Evolutionary conservation across 306 rosid genomes (phyloP), one percentile per base, ranked within the genome.

Genomic region (Datisca glomerata): DNA sequence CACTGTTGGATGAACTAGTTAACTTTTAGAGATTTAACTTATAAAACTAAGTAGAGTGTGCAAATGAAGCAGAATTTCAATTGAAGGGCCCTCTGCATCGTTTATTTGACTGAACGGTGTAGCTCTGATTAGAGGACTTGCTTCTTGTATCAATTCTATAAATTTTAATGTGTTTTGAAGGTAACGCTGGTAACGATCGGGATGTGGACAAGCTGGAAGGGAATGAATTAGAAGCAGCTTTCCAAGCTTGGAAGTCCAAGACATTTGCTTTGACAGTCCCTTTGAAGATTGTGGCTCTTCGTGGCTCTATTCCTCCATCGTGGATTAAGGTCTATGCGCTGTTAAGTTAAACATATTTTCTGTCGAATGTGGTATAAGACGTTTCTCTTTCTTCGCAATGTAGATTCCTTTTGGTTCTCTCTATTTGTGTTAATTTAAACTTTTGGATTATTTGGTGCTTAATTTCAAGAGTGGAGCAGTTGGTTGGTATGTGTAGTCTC

Each of bases 271-370:
- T 87, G 78, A 87, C 94, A 14, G 96, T 82, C 32, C 94, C 94
- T 47, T 59, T 87, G 61, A 79, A 33, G 36, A 44, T 76, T 55
- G 74, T 75, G 64, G 94, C 93, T 62, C 75, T 87, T 8, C 85
- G 82, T 27, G 80, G 92, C 56, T 82, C 96, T 54, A 21, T 87
- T 23, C 96, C 96, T 74, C 96, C 94, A 57, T 74, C 96, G 9
- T 86, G 96, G 96, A 49, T 79, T 68, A 86, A 82, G 87, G 96
- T 78, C n/a, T n/a, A n/a, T n/a, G n/a, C n/a, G n/a, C n/a, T n/a
- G n/a, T n/a, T n/a, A n/a, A n/a, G n/a, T n/a, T n/a, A n/a, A n/a
- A n/a, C n/a, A n/a, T n/a, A n/a, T n/a, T n/a, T n/a, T n/a, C n/a
- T n/a, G n/a, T n/a, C n/a, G n/a, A n/a, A n/a, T n/a, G n/a, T n/a